Percentiles rank a stretch among this genome's conserved stretches.
Evolutionary conservation across 352 stramenopile species (phyloP).

Genomic region (Pythium pectinolyticum): DNA sequence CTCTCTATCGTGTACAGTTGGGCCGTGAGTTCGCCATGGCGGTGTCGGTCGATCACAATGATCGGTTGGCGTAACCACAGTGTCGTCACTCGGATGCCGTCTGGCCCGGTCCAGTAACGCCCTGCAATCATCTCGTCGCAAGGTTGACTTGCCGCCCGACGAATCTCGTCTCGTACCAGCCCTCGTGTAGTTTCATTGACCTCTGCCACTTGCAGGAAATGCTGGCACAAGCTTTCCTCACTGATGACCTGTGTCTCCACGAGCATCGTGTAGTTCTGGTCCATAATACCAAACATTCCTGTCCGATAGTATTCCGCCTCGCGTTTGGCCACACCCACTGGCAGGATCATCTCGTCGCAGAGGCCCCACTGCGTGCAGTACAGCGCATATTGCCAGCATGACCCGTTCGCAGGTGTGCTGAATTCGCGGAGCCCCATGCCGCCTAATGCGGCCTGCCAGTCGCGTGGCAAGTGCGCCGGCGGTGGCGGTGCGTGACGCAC

Average conservation of each 20-base stretch:
- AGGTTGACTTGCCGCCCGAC: neutral
- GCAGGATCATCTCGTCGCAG: neutral
- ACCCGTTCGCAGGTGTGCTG: neutral
- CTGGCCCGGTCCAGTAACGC: neutral
- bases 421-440: neutral
- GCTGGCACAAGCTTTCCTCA: neutral
- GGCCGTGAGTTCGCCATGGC: neutral
- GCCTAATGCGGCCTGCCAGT: neutral
- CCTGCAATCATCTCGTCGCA: neutral
- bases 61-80: neutral
- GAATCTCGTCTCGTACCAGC: neutral
- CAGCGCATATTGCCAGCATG: neutral
- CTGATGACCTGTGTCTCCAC: neutral
- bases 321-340: neutral
- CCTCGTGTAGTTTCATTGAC: neutral
- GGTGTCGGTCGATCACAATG: neutral
- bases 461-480: neutral
- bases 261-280: neutral
- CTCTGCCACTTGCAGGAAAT: neutral
- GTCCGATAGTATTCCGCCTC: neutral
- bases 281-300: neutral
- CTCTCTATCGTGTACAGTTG: neutral
- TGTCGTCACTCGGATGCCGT: neutral
- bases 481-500: neutral
- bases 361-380: neutral